Percentiles rank a stretch among this genome's conserved stretches.
These are phyloP conservation scores for Saksenaea oblongispora DNA, from an alignment of 371 early-diverging fungal species.

Conservation along the genomic window DNA sequence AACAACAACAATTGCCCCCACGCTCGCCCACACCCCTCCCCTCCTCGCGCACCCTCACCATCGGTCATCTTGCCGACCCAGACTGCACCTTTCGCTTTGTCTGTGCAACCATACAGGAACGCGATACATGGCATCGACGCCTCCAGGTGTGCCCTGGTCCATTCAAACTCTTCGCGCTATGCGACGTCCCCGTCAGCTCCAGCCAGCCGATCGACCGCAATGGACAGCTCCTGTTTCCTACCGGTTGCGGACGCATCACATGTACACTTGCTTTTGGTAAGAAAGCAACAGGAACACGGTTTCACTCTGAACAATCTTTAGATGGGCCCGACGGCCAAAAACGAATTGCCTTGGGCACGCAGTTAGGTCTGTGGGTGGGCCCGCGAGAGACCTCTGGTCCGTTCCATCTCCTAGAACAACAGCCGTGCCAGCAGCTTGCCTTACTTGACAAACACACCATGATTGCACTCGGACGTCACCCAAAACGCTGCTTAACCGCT, in stretches of 20 bases:
- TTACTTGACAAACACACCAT: constrained; percentile 21
- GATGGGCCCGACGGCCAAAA: not conserved
- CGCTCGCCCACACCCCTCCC: not conserved
- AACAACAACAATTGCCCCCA: too few relatives aligned
- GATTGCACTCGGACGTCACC: constrained; percentile 6
- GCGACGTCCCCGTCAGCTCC: constrained; percentile 11
- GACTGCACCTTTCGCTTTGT: constrained; percentile 13
- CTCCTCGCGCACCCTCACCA: constrained; percentile 3
- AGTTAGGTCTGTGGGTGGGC: constrained; percentile 30
- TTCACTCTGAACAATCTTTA: too few relatives aligned
- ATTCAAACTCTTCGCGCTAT: constrained; percentile 10
- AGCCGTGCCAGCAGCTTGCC: constrained; percentile 23
- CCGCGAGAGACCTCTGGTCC: constrained; percentile 15
- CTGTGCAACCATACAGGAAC: constrained; percentile 8
- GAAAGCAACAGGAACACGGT: not conserved
- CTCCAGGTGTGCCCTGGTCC: constrained; percentile 9
- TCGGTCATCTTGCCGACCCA: constrained; percentile 15
- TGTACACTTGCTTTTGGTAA: constrained; percentile 17
- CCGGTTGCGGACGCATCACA: constrained; percentile 18
- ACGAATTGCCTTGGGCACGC: constrained; percentile 25
- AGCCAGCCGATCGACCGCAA: constrained; percentile 6
- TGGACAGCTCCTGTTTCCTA: constrained; percentile 13
- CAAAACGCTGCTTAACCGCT: constrained; percentile 14
- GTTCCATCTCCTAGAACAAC: constrained; percentile 14
- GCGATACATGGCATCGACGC: constrained; percentile 15